These are phyloP conservation scores for Pythium utonaiense DNA, from an alignment of 352 stramenopile genomes.

Conservation along the genomic window DNA sequence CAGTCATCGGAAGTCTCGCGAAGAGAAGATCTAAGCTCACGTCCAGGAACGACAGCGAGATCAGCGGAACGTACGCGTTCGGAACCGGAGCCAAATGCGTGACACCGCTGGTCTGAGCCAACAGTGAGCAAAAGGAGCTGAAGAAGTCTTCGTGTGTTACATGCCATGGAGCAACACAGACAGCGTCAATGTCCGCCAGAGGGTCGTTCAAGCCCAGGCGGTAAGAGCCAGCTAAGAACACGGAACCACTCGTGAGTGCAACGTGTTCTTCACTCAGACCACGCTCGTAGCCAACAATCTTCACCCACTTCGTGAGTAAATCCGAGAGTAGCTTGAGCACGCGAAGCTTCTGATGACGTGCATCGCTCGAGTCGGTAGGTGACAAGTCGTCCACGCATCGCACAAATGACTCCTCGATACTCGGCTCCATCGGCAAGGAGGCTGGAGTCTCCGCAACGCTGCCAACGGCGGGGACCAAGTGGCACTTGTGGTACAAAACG, in stretches of 20 bases:
- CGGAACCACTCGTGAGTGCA: constrained; percentile 62
- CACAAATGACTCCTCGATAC: constrained; percentile 43
- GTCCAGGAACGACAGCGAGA: constrained; percentile 87
- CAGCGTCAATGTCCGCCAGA: constrained; percentile 79
- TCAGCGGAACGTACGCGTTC: constrained; percentile 91
- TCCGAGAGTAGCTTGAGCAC: constrained; percentile 72
- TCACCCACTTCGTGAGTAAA: constrained; percentile 71
- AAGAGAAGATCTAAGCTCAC: constrained; percentile 93
- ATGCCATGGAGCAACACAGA: constrained; percentile 79
- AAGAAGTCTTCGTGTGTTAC: constrained; percentile 88
- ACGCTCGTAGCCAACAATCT: constrained; percentile 61
- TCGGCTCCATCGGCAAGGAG: constrained; percentile 31
- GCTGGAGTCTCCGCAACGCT: constrained; percentile 48
- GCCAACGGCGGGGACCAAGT: constrained; percentile 68
- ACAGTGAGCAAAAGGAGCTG: constrained; percentile 55
- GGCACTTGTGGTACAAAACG: constrained; percentile 81
- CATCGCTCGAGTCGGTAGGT: constrained; percentile 41
- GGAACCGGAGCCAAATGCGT: constrained; percentile 78
- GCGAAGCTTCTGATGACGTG: constrained; percentile 60
- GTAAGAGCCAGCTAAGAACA: constrained; percentile 87
- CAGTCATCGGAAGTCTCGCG: constrained; percentile 59
- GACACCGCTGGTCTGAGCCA: constrained; percentile 63
- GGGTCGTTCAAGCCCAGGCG: constrained; percentile 78
- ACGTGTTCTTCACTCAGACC: constrained; percentile 71
- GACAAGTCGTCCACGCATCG: constrained; percentile 53